phyloP scores from a whole-genome alignment of 306 rosid species.

The Prunus fruticosa region DNA sequence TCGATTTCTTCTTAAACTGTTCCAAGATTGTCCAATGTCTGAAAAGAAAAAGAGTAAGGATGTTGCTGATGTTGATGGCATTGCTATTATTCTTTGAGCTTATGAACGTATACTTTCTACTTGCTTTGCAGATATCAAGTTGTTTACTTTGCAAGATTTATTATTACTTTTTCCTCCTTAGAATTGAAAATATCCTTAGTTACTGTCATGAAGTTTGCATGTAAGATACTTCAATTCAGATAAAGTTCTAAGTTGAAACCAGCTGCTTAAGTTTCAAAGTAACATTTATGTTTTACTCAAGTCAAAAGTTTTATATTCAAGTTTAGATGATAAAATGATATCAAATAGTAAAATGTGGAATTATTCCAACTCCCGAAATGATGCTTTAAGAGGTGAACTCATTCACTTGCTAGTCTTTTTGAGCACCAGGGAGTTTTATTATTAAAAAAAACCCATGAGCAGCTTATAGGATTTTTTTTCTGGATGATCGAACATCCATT shows the following conservation, averaged over 20 bases:
- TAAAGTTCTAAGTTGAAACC: too few species aligned
- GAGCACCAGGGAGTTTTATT: not conserved
- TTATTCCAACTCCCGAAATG: not conserved
- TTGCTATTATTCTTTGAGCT: not conserved
- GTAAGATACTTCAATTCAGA: not conserved
- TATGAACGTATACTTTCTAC: not conserved
- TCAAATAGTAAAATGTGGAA: not conserved
- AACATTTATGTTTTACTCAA: too few species aligned
- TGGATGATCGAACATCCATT: not conserved
- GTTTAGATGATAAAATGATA: not conserved
- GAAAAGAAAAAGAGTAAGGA: not conserved
- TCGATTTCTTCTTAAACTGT: not conserved
- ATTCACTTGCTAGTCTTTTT: not conserved
- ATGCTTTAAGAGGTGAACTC: not conserved
- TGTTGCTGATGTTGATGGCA: not conserved
- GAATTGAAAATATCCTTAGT: too few species aligned
- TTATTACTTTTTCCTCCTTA: not conserved
- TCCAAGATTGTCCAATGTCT: not conserved
- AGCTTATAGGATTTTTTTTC: not conserved
- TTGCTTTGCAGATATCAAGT: not conserved
- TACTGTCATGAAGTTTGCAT: not conserved
- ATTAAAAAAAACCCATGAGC: not conserved
- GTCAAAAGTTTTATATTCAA: not conserved
- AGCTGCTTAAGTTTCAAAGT: not conserved
- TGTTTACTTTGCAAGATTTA: not conserved